phyloP scores from a whole-genome alignment of 139 green algal species.

The Trebouxia sp. region DNA sequence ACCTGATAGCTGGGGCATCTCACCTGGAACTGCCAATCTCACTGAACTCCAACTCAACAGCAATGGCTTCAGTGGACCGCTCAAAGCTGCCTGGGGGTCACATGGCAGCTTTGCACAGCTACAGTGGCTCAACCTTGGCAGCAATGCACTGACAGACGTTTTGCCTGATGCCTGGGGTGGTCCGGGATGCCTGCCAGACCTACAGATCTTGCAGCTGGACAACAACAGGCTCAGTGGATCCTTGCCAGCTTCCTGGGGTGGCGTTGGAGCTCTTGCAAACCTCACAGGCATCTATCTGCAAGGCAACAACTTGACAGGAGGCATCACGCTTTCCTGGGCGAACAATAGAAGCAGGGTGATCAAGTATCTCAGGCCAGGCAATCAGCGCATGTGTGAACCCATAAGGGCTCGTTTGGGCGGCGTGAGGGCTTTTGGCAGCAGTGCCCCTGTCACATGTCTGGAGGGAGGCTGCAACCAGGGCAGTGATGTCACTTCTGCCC shows the following conservation, averaged over 20 bases:
- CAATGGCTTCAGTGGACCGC: neutral
- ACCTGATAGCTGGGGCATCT: conserved; percentile 23
- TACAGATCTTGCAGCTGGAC: neutral
- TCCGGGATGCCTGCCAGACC: neutral
- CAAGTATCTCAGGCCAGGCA: conserved; percentile 12
- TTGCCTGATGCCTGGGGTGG: neutral
- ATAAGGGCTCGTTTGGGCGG: conserved; percentile 6
- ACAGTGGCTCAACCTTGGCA: neutral
- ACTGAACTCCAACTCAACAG: neutral
- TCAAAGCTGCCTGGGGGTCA: neutral
- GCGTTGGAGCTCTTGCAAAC: neutral
- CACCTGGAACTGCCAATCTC: neutral
- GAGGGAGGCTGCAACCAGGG: conserved; percentile 1
- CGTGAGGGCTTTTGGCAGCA: neutral
- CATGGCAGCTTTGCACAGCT: conserved; percentile 6
- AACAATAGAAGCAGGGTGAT: neutral
- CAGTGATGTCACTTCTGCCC: neutral
- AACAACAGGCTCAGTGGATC: neutral
- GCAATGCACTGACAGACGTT: neutral
- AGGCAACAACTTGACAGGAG: conserved; percentile 5
- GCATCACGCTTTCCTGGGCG: conserved; percentile 7
- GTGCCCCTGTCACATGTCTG: neutral
- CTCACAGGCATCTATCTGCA: neutral
- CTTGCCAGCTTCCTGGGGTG: neutral
- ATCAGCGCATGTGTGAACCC: conserved; percentile 23